Percentiles rank a stretch among this genome's conserved stretches.
Evolutionary conservation across 1,139 yeast species (phyloP).

Genomic region (Yamadazyma membranifaciens): DNA sequence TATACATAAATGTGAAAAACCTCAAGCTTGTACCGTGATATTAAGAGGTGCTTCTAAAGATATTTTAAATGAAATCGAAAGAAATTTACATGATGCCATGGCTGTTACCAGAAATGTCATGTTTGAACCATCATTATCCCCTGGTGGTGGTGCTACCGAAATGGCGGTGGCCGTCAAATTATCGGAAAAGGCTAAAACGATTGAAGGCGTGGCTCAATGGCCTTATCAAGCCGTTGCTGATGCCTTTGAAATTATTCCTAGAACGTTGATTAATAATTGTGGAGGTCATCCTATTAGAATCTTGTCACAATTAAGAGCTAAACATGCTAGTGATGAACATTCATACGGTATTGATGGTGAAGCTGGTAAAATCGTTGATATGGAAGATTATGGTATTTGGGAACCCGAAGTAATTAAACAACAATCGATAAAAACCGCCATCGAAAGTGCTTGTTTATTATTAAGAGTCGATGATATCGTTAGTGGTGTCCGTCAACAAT

Average conservation of each 20-base stretch:
- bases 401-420: slow-evolving; percentile 98
- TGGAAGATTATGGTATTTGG: slow-evolving; percentile 96
- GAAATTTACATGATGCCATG: slow-evolving; percentile 98
- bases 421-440: slow-evolving; percentile 94
- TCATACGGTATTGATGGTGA: slow-evolving; percentile 96
- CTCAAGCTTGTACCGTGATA: slow-evolving; percentile 90
- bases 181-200: slow-evolving; percentile 85
- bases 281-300: slow-evolving; percentile 95
- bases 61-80: slow-evolving; percentile 91
- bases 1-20: slow-evolving; percentile 75
- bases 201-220: slow-evolving; percentile 97
- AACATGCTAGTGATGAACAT: slow-evolving; percentile 85
- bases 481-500: slow-evolving; percentile 75
- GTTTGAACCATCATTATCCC: slow-evolving; percentile 91
- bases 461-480: slow-evolving; percentile 97
- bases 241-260: slow-evolving; percentile 87
- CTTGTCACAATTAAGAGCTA: slow-evolving; percentile 88
- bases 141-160: slow-evolving; percentile 99
- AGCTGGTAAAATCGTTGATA: slow-evolving; percentile 88
- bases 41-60: slow-evolving; percentile 97
- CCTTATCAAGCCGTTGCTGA: slow-evolving; percentile 99
- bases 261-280: slow-evolving; percentile 94
- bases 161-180: slow-evolving; percentile 94
- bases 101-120: slow-evolving; percentile 94
- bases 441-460: slow-evolving; percentile 93